These are phyloP conservation scores for Suhomyces wounanorum DNA, from an alignment of 1,139 yeast species.

Conservation along the genomic window DNA sequence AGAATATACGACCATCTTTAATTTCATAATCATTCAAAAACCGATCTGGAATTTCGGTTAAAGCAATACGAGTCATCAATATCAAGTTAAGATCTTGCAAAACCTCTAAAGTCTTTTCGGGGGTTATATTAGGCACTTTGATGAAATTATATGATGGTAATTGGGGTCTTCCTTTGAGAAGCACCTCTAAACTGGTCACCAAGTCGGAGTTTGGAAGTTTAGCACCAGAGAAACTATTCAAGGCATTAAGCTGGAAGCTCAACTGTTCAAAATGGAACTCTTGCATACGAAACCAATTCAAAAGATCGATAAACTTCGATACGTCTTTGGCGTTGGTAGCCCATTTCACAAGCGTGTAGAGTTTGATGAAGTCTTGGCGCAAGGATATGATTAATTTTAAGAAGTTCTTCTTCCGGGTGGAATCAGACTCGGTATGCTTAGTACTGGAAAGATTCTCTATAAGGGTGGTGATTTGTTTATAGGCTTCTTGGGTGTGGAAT, in stretches of 20 bases:
- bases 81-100: slow-evolving; percentile 71
- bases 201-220: slow-evolving; percentile 89
- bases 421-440: slow-evolving; percentile 50
- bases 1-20: slow-evolving; percentile 73
- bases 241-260: slow-evolving; percentile 51
- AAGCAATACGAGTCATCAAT: slow-evolving; percentile 73
- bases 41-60: slow-evolving; percentile 61
- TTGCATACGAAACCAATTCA: slow-evolving; percentile 78
- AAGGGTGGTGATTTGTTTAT: slow-evolving; percentile 60
- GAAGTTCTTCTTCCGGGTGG: slow-evolving; percentile 64
- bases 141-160: slow-evolving; percentile 66
- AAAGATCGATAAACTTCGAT: slow-evolving; percentile 73
- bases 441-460: slow-evolving; percentile 55
- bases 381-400: slow-evolving; percentile 67
- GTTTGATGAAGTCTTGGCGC: slow-evolving; percentile 78
- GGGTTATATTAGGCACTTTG: slow-evolving; percentile 51
- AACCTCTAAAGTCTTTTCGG: slow-evolving; percentile 61
- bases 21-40: slow-evolving; percentile 61
- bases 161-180: slow-evolving; percentile 75
- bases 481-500: slow-evolving; percentile 63
- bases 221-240: slow-evolving; percentile 76
- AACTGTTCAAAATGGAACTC: slow-evolving; percentile 72
- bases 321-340: slow-evolving; percentile 71
- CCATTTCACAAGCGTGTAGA: slow-evolving; percentile 89
- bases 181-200: slow-evolving; percentile 81